Conservation (phyloP, 176 grass and related monocot genomes). For the Ananas comosus region DNA sequence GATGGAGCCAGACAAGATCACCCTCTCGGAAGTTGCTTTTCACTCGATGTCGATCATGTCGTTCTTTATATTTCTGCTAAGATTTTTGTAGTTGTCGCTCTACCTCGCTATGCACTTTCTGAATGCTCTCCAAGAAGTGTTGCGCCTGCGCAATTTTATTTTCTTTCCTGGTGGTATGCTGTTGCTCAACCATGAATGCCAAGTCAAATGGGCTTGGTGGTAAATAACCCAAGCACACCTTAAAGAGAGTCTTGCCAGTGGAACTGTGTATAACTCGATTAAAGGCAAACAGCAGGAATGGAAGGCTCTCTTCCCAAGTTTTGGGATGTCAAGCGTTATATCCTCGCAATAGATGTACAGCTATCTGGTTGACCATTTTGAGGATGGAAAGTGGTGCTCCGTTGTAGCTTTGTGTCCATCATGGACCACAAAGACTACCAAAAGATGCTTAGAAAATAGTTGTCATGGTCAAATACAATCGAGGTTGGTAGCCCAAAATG, state of each 20-base stretch:
- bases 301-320: conserved; percentile 1
- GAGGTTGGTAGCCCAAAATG: background rate
- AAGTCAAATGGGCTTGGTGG: conserved; percentile 3
- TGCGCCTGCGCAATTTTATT: background rate
- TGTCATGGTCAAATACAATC: background rate
- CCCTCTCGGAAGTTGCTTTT: too few relatives aligned
- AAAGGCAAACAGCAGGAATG: background rate
- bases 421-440: background rate
- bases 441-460: background rate
- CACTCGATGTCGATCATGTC: background rate
- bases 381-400: background rate
- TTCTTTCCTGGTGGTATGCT: background rate
- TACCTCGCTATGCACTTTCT: conserved; percentile 2
- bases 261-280: background rate
- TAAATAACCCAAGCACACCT: conserved; percentile 12
- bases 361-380: conserved; percentile 3
- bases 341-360: conserved; percentile 3
- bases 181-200: background rate
- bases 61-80: conserved; percentile 9
- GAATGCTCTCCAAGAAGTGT: background rate
- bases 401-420: background rate
- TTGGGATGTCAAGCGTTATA: conserved; percentile 10
- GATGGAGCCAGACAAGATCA: too few relatives aligned
- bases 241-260: background rate
- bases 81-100: conserved; percentile 2